Evolutionary conservation across 441 rosid genomes (phyloP).

Genomic region (Populus hybrid): DNA sequence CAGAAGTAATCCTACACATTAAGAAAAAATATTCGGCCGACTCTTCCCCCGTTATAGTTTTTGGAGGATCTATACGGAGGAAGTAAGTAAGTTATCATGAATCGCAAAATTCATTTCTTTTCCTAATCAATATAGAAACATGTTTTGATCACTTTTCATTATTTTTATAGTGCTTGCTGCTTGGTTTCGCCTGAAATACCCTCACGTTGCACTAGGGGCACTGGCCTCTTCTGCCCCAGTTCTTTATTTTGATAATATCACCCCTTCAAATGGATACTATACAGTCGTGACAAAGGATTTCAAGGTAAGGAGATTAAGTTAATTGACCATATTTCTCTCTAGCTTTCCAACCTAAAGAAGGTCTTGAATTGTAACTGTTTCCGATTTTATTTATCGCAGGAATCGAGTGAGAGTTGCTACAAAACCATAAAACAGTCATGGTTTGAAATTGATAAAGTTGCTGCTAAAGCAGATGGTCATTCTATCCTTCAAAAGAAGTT

Average conservation of each 20-base stretch:
- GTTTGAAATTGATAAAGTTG: conserved; percentile 24
- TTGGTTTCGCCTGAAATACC: conserved; percentile 34
- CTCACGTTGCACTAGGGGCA: conserved; percentile 34
- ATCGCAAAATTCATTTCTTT: background rate
- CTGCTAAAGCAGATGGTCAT: conserved; percentile 18
- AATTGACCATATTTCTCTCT: background rate
- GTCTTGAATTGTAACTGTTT: background rate
- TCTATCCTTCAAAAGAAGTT: conserved; percentile 23
- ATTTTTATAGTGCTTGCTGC: conserved; percentile 28
- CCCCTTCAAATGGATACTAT: conserved; percentile 15
- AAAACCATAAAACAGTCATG: conserved; percentile 27
- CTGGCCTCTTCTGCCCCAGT: conserved; percentile 35
- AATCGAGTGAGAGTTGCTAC: conserved; percentile 28
- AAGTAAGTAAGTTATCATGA: conserved; percentile 9
- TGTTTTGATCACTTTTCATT: background rate
- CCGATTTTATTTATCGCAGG: conserved; percentile 20
- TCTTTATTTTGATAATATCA: conserved; percentile 26
- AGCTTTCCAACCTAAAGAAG: background rate
- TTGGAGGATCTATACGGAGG: conserved; percentile 34
- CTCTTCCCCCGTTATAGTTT: conserved; percentile 23
- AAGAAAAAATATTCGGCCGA: conserved; percentile 15
- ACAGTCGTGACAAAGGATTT: conserved; percentile 18
- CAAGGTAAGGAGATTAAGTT: conserved; percentile 1
- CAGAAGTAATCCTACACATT: conserved; percentile 19
- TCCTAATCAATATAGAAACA: too few species aligned